Base-by-base conservation (phyloP, 306 rosid genomes). In the Malus fusca region DNA sequence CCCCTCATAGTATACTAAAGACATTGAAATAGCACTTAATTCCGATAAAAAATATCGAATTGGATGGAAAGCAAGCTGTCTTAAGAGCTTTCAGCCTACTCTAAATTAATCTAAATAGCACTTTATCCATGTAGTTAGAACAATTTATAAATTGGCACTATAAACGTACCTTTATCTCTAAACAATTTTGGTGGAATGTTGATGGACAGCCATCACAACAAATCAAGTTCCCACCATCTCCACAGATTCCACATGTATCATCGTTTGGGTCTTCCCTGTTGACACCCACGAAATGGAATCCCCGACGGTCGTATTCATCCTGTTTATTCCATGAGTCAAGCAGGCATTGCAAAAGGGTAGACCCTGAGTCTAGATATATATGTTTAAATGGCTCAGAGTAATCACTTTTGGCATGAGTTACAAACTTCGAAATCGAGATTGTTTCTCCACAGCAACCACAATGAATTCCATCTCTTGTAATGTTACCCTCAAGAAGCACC, bases 151-250 rank as follows among this genome's bases (percentile, higher is more conserved):
- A 6, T 33, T 52, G 60, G 63, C 70, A 61, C 30, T 21, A 5
- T 12, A 81, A 52, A 79, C 88, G 44, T 85, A 95, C 99, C 77
- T 89, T 74, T 80, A 92, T 89, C 77, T 86, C 90, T 87, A 95
- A 85, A 81, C 99, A 95, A 82, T 87, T 86, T 76, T 89, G 95
- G 80, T 95, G 99, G 85, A 95, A 95, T 33, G 99, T 92, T 60
- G 99, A 95, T 55, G 99, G 99, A 82, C 99, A 95, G 77, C 93
- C 79, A 81, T 95, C 99, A 76, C 99, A 95, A 75, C 99, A 95
- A 79, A 90, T 88, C 87, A 95, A 85, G 80, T 92, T 87, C 73
- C 99, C 99, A 44, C 99, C 99, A 81, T 95, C 99, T 75, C 99
- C 99, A 65, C 99, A 95, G 65, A 95, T 86, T 58, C 97, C 97